These are phyloP conservation scores for Alternaria ventricosa DNA, from an alignment of 2,329 filamentous ascomycete genomes.

Conservation along the genomic window DNA sequence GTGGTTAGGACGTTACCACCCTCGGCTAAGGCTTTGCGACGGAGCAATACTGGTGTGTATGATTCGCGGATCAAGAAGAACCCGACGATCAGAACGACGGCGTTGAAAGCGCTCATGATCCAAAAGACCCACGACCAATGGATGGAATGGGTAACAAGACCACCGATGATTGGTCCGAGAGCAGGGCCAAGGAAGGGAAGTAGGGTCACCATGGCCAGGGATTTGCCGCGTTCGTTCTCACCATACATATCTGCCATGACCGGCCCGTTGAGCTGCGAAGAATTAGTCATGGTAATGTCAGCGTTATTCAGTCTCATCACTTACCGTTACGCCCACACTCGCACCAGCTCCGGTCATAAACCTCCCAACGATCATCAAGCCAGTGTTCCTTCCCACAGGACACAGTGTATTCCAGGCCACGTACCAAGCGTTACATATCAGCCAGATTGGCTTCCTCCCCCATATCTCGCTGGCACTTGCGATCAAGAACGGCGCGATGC, in stretches of 20 bases:
- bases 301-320: background rate
- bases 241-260: slow-evolving; percentile 22
- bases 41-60: slow-evolving; percentile 54
- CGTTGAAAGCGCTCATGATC: slow-evolving; percentile 1
- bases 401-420: slow-evolving; percentile 21
- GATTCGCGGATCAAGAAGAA: slow-evolving; percentile 53
- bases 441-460: slow-evolving; percentile 13
- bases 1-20: background rate
- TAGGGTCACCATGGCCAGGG: slow-evolving; percentile 18
- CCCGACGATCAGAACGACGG: slow-evolving; percentile 10
- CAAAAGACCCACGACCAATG: slow-evolving; percentile 38
- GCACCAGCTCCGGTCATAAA: slow-evolving; percentile 19
- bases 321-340: slow-evolving; percentile 17
- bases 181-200: slow-evolving; percentile 27
- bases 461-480: slow-evolving; percentile 15
- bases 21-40: slow-evolving; percentile 46
- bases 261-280: slow-evolving; percentile 15
- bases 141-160: slow-evolving; percentile 20
- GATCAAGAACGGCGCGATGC: slow-evolving; percentile 16
- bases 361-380: slow-evolving; percentile 18
- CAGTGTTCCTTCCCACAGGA: slow-evolving; percentile 2
- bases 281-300: background rate
- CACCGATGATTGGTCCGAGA: slow-evolving; percentile 34
- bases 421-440: slow-evolving; percentile 14
- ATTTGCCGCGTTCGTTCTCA: slow-evolving; percentile 17